Evolutionary conservation across 306 rosid genomes (phyloP), one percentile per base, ranked within the genome.

Genomic region (Lathyrus tuberosus): DNA sequence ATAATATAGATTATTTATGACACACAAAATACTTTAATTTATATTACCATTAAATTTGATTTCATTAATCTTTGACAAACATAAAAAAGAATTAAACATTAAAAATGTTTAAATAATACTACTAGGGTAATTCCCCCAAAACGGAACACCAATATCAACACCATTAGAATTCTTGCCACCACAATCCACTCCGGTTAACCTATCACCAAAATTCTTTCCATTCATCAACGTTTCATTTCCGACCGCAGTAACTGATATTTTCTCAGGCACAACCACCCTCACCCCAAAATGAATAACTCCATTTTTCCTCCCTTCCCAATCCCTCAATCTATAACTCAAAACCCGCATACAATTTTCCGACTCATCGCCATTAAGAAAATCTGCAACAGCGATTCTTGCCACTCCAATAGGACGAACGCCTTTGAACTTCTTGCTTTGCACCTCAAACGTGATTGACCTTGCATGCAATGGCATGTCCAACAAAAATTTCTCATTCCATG

Each of bases 201-300:
- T 28, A 9, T 37, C 60, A n/a, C 64, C 26, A 8, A 26, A 51
- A 41, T 4, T 53, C 64, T 10, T 69, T 1, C 0, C 38, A 22
- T 4, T 16, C 18, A 7, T 16, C 31, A 9, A 12, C 5, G 0
- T 8, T 15, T 10, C 44, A 18, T 22, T 57, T 16, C 3, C 62
- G 10, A 41, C 16, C 7, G 17, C 28, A 4, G 30, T 15, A 3
- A 6, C n/a, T 0, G n/a, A 9, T 11, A 11, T 13, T 14, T 38
- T 6, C 40, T 60, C 73, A 3, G 81, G 4, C 16, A 35, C 44
- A 44, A 40, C 57, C 58, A 56, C 70, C 74, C 79, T 81, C 48
- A 89, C 89, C 1, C 87, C 70, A 13, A 87, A 69, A 30, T 87
- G 85, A 16, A 89, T 57, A 38, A 89, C 69, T 15, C 96, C 92